Evolutionary conservation across 805 yeast species (phyloP).

Genomic region (Sugiyamaella mastotermitis): DNA sequence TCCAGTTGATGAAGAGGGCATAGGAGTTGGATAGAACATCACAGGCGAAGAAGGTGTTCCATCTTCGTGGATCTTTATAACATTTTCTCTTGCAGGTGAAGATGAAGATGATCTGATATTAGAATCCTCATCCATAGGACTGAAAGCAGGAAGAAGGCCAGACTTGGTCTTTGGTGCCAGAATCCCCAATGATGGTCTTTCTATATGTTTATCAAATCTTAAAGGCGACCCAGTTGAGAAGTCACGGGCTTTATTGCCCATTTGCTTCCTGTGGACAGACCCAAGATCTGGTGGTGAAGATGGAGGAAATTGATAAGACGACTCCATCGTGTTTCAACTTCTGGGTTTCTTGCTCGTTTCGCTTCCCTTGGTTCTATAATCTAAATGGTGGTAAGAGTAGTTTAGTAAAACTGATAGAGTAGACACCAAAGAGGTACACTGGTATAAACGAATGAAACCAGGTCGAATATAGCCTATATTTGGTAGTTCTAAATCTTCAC

Average conservation of each 20-base stretch:
- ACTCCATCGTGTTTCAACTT: too few species aligned
- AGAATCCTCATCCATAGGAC: constrained; percentile 3
- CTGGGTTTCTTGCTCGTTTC: too few species aligned
- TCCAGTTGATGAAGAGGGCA: constrained; percentile 21
- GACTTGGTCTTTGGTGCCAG: background rate
- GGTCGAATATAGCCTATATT: too few species aligned
- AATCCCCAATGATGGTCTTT: background rate
- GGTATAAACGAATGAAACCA: too few species aligned
- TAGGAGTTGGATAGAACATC: constrained; percentile 26
- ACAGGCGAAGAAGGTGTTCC: constrained; percentile 10
- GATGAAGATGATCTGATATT: background rate
- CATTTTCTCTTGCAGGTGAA: background rate
- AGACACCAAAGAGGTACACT: too few species aligned
- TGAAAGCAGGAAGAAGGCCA: constrained; percentile 18
- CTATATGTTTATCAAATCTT: constrained; percentile 3
- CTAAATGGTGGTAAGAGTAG: too few species aligned
- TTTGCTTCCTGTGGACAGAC: background rate
- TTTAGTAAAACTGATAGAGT: too few species aligned
- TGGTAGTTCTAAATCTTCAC: too few species aligned
- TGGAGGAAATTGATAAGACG: constrained; percentile 49
- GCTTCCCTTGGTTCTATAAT: too few species aligned
- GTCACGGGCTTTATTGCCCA: background rate
- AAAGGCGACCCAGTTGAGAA: background rate
- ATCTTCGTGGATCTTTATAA: constrained; percentile 14
- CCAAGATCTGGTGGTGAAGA: constrained; percentile 39